phyloP scores from a whole-genome alignment of 768 basidiomycete species.

The Xanthoconium purpureum region DNA sequence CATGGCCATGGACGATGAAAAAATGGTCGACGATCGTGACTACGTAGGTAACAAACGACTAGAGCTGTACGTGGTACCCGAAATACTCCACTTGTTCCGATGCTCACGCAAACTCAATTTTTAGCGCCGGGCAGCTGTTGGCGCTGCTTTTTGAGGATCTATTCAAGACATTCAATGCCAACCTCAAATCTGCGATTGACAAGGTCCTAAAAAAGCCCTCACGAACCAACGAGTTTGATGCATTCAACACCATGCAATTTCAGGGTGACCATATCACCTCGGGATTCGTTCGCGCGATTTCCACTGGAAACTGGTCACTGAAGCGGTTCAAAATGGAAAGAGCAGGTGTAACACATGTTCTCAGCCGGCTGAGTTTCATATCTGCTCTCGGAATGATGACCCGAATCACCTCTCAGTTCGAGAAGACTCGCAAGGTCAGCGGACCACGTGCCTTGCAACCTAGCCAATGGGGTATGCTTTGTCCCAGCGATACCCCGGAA shows the following conservation, averaged over 20 bases:
- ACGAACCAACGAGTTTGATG: slow-evolving; percentile 91
- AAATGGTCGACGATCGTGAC: slow-evolving; percentile 96
- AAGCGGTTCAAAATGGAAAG: slow-evolving; percentile 99
- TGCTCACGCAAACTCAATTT: slow-evolving; percentile 29
- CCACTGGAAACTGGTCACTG: slow-evolving; percentile 98
- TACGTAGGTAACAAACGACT: slow-evolving; percentile 99
- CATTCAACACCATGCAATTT: slow-evolving; percentile 91
- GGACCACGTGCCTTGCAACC: slow-evolving; percentile 96
- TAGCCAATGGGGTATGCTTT: slow-evolving; percentile 98
- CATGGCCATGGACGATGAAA: slow-evolving; percentile 95
- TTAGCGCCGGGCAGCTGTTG: slow-evolving; percentile 90
- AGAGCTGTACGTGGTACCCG: slow-evolving; percentile 70
- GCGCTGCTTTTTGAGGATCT: slow-evolving; percentile 96
- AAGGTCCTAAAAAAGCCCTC: slow-evolving; percentile 96
- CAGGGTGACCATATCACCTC: slow-evolving; percentile 95
- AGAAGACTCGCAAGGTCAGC: slow-evolving; percentile 98
- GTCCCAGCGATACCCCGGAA: slow-evolving; percentile 98
- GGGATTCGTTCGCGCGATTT: slow-evolving; percentile 95
- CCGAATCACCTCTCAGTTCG: slow-evolving; percentile 96
- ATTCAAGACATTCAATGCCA: slow-evolving; percentile 97
- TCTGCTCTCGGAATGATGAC: slow-evolving; percentile 99
- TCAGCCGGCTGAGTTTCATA: slow-evolving; percentile 93
- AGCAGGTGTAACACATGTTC: slow-evolving; percentile 96
- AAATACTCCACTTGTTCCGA: slow-evolving; percentile 1
- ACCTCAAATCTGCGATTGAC: slow-evolving; percentile 92